These are phyloP conservation scores for Pouteria glomerata DNA, from an alignment of 148 eudicot species.

Conservation along the genomic window DNA sequence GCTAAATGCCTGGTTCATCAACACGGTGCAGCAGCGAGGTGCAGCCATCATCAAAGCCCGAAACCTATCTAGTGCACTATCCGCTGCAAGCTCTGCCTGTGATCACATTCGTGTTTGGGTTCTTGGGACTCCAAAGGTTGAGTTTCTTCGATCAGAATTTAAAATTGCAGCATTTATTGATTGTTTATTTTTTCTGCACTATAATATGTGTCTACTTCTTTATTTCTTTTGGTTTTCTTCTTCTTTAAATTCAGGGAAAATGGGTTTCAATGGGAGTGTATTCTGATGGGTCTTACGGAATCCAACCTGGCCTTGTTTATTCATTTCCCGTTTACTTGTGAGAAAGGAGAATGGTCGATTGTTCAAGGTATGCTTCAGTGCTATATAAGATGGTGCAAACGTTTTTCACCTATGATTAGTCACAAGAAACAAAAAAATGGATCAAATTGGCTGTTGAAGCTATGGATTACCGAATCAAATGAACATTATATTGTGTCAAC, in stretches of 20 bases:
- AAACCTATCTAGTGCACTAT: slow-evolving; percentile 67
- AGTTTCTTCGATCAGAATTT: not conserved
- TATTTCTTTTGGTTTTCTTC: not conserved
- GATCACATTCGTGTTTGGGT: slow-evolving; percentile 88
- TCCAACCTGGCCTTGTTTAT: slow-evolving; percentile 64
- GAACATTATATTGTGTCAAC: too few species aligned
- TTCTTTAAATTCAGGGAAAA: slow-evolving; percentile 38
- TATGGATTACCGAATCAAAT: too few species aligned
- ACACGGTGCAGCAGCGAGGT: slow-evolving; percentile 62
- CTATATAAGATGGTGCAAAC: too few species aligned
- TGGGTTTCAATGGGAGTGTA: slow-evolving; percentile 92
- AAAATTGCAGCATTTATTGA: not conserved
- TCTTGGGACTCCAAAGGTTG: slow-evolving; percentile 79
- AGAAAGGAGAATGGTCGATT: slow-evolving; percentile 77
- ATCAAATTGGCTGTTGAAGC: too few species aligned
- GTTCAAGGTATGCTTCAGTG: slow-evolving; percentile 77
- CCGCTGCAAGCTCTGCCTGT: slow-evolving; percentile 84
- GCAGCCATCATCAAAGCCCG: slow-evolving; percentile 65
- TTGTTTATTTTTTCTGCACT: not conserved
- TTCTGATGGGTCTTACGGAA: slow-evolving; percentile 82
- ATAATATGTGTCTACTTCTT: not conserved
- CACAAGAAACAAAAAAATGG: too few species aligned
- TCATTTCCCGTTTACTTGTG: slow-evolving; percentile 83
- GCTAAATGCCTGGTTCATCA: slow-evolving; percentile 56
- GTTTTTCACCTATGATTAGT: too few species aligned